Percentiles rank a stretch among this genome's conserved stretches.
Conservation (phyloP, 2,329 filamentous ascomycete genomes). For the Scedosporium minutisporum region DNA sequence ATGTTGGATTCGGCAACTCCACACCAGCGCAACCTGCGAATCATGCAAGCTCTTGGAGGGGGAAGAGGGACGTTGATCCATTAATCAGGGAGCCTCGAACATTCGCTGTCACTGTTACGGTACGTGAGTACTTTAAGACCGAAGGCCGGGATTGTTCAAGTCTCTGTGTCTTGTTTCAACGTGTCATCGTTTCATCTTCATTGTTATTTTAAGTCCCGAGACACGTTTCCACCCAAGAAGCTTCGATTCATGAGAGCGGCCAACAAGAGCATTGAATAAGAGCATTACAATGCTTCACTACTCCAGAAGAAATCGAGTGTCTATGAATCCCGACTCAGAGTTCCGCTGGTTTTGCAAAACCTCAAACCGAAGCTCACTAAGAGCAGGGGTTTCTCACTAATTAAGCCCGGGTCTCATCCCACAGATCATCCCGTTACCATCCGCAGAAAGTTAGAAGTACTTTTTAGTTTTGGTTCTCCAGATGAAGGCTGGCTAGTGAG, state of each 20-base stretch:
- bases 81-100: background rate
- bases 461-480: no score
- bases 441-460: no score
- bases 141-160: background rate
- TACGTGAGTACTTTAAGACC: background rate
- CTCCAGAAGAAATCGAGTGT: background rate
- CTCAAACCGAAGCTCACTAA: background rate
- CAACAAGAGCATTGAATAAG: no score
- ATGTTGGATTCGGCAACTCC: background rate
- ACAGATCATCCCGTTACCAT: no score
- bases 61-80: background rate
- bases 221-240: no score
- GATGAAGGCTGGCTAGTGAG: no score
- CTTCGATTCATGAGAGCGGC: no score
- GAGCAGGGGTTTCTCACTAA: background rate
- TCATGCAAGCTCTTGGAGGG: background rate
- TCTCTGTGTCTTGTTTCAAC: no score
- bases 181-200: no score
- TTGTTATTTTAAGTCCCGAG: no score
- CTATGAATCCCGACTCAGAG: no score
- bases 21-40: background rate
- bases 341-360: background rate
- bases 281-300: background rate
- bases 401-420: no score
- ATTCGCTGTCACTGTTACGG: background rate